A percentile compares a stretch with the other conserved stretches of the same genome.
These are phyloP conservation scores for Exobasidium rhododendri DNA, from an alignment of 1,284 basidiomycete genomes.

Conservation along the genomic window DNA sequence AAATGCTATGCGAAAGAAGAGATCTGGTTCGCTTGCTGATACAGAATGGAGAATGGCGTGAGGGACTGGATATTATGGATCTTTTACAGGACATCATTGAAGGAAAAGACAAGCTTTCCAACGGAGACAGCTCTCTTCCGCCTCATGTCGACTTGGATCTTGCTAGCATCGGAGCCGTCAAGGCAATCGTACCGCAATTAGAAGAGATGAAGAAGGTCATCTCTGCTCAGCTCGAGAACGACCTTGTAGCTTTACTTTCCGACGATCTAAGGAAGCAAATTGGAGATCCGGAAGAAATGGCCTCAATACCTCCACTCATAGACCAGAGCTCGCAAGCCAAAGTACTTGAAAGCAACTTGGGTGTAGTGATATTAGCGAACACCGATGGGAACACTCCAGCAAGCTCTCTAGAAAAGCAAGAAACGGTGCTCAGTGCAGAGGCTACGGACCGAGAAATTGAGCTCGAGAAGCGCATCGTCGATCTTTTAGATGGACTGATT, in stretches of 20 bases:
- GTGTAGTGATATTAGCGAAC: not conserved
- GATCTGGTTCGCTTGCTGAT: conserved; percentile 38
- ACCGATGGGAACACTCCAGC: not conserved
- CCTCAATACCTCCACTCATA: not conserved
- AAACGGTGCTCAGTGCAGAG: not conserved
- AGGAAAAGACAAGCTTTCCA: not conserved
- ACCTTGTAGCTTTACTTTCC: conserved; percentile 69
- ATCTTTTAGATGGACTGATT: conserved; percentile 71
- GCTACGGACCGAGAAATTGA: conserved; percentile 13
- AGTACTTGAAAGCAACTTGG: not conserved
- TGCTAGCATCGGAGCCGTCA: conserved; percentile 18
- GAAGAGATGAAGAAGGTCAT: conserved; percentile 34
- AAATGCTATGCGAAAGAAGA: conserved; percentile 34
- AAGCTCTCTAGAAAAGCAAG: not conserved
- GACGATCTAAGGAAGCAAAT: conserved; percentile 63
- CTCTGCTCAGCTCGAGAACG: conserved; percentile 52
- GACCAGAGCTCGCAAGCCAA: not conserved
- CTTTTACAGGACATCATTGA: conserved; percentile 21
- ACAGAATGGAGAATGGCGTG: conserved; percentile 48
- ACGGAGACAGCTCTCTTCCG: not conserved
- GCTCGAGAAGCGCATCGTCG: conserved; percentile 65
- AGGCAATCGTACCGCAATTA: conserved; percentile 33
- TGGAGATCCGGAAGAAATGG: conserved; percentile 12
- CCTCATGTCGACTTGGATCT: conserved; percentile 10
- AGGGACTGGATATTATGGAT: conserved; percentile 43